Conservation (phyloP, 306 rosid genomes). For the Purshia tridentata region DNA sequence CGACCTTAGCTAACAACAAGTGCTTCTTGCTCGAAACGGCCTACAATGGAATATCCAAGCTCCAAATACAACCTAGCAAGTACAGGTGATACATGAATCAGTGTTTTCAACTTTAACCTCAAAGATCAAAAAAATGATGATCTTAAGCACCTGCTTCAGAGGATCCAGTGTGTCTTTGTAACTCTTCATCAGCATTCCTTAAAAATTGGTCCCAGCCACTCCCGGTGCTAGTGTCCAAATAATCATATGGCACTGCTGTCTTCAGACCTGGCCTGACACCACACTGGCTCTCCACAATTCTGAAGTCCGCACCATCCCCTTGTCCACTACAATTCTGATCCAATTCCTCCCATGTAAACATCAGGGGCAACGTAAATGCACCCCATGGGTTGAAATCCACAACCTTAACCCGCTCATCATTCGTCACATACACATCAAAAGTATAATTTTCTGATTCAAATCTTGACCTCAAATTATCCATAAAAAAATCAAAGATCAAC, state of each 20-base stretch:
- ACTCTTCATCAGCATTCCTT: constrained; percentile 63
- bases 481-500: constrained; percentile 44
- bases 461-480: constrained; percentile 29
- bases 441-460: constrained; percentile 67
- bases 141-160: constrained; percentile 57
- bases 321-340: constrained; percentile 34
- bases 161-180: constrained; percentile 42
- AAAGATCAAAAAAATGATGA: background rate
- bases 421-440: constrained; percentile 62
- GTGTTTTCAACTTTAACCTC: background rate
- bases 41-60: background rate
- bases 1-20: too few species aligned
- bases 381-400: constrained; percentile 91
- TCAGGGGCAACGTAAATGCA: constrained; percentile 60
- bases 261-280: constrained; percentile 77
- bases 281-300: constrained; percentile 69
- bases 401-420: constrained; percentile 51
- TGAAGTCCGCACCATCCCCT: constrained; percentile 40
- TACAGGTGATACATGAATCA: background rate
- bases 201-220: constrained; percentile 89
- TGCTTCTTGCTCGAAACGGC: background rate
- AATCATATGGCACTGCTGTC: constrained; percentile 81
- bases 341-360: constrained; percentile 77
- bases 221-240: constrained; percentile 65
- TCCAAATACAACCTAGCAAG: background rate